phyloP scores from a whole-genome alignment of 306 rosid species.

The Astragalus glycyphyllos region DNA sequence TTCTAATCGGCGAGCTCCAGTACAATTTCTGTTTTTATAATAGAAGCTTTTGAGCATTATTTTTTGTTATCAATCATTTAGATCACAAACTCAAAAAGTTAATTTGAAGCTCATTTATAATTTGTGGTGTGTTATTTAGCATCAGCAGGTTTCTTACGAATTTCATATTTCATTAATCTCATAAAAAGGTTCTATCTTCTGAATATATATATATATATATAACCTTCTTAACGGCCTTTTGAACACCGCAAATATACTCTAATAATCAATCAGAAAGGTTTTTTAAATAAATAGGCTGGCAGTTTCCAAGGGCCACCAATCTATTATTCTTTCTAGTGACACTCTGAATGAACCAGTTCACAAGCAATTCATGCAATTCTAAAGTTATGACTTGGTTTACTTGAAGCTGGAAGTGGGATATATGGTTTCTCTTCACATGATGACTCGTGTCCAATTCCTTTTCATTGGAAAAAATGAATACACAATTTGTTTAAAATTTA shows the following conservation, averaged over 20 bases:
- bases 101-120: background rate
- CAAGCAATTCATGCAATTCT: background rate
- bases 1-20: background rate
- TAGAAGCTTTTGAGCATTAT: background rate
- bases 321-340: too few species aligned
- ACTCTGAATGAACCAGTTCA: too few species aligned
- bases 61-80: background rate
- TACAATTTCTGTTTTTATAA: background rate
- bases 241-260: background rate
- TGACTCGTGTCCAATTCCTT: background rate
- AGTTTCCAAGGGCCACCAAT: too few species aligned
- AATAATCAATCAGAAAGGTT: background rate
- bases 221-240: background rate
- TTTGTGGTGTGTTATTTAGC: background rate
- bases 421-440: background rate
- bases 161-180: background rate
- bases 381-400: background rate
- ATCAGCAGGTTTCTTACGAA: background rate
- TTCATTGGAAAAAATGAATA: background rate
- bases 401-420: background rate
- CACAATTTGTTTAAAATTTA: background rate
- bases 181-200: background rate
- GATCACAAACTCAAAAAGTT: background rate
- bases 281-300: too few species aligned
- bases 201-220: too few species aligned